Base-by-base conservation (phyloP, 495 filamentous ascomycete genomes). In the Aspergillus ostianus region DNA sequence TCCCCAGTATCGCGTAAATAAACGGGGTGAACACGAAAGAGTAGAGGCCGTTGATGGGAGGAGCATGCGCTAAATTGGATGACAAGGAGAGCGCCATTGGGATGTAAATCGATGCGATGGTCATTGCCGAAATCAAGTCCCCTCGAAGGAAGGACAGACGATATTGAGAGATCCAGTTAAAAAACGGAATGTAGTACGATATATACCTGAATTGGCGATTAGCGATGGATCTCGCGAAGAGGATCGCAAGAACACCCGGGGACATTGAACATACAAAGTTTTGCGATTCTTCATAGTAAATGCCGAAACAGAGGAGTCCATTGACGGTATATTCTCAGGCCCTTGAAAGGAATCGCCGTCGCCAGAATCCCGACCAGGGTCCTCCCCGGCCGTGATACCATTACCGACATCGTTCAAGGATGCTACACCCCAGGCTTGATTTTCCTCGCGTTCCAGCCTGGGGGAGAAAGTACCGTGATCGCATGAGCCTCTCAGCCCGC, bases 71-170 rank as follows among this genome's bases (percentile, higher is more conserved):
- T 45, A 99, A 85, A 71, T 98, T 99, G 27, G 89, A 85, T n/a
- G 93, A 92, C 59, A 92, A 83, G 5, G 93, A 97, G 27, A 99
- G 83, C 0, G 93, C 87, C 93, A 99, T 97, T 26, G 94, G 94
- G 44, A 99, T 90, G 67, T 99, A 99, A 77, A 99, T 92, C 15
- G 92, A 96, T 1, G 93, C 91, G 74, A 99, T 87, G 2, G 94
- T 97, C 55, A 98, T 71, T 49, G 90, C 82, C 13, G 94, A 92
- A 10, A 92, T 79, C 30, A 97, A 78, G 75, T 99, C 94, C 30
- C 95, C 94, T 63, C 87, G 82, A 27, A 98, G 72, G 70, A 87
- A 96, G 6, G 83, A 82, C 85, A 83, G 89, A 59, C 75, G 84
- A 68, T 99, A 99, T 69, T 95, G 87, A 45, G 76, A 76, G 32